Percentiles rank a stretch among this genome's conserved stretches.
phyloP scores from a whole-genome alignment of 306 rosid species.

The Urtica urens region DNA sequence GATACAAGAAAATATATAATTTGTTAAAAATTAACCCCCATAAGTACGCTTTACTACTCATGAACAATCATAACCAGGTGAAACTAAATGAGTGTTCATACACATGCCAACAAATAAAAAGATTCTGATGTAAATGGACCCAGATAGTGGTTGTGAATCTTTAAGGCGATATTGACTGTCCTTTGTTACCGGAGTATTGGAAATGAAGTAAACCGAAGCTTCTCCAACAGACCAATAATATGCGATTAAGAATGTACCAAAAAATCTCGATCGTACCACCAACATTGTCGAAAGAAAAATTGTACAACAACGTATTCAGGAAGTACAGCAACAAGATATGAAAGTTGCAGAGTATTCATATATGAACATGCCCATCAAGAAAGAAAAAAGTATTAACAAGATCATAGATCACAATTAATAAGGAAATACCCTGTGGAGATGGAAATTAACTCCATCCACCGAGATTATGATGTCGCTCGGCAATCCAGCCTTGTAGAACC shows the following conservation, averaged over 20 bases:
- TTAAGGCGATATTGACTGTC: not conserved
- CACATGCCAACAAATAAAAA: not conserved
- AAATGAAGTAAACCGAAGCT: not conserved
- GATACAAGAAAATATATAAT: too few species aligned
- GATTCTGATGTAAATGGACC: not conserved
- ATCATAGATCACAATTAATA: not conserved
- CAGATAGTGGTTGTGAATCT: not conserved
- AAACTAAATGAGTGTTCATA: too few species aligned
- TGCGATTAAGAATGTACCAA: not conserved
- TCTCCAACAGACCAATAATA: not conserved
- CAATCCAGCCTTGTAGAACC: slow-evolving; percentile 63
- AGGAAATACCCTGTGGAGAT: slow-evolving; percentile 66
- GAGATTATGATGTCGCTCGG: slow-evolving; percentile 58
- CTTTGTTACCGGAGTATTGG: not conserved
- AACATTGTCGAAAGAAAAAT: too few species aligned
- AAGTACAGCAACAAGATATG: too few species aligned
- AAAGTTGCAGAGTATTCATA: not conserved
- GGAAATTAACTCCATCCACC: slow-evolving; percentile 51
- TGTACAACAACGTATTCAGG: too few species aligned
- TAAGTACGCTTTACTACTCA: too few species aligned
- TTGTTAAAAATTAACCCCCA: too few species aligned
- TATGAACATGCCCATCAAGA: not conserved
- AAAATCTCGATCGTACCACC: not conserved
- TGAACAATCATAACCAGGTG: too few species aligned
- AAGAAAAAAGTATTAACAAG: not conserved